These are phyloP conservation scores for Meripilus lineatus DNA, from an alignment of 1,284 basidiomycete species.

Conservation along the genomic window DNA sequence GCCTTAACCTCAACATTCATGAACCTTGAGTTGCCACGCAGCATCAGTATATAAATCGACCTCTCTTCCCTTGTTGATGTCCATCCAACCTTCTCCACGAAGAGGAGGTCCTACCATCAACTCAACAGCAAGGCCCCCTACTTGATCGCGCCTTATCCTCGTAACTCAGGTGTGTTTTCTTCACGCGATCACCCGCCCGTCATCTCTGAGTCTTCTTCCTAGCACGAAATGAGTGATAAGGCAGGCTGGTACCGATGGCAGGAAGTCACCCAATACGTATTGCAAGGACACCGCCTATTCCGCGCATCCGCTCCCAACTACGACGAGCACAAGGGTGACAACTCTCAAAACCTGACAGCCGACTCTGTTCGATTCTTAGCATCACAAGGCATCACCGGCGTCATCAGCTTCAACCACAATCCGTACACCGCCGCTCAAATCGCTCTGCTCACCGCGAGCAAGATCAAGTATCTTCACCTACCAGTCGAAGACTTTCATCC, in stretches of 20 bases:
- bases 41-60: no score
- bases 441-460: slow-evolving; percentile 4
- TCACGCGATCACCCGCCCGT: no score
- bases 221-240: no score
- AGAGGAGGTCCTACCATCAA: no score
- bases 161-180: no score
- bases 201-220: no score
- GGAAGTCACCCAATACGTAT: neutral
- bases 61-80: no score
- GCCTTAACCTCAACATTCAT: no score
- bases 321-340: neutral
- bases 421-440: slow-evolving; percentile 10
- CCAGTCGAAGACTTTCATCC: slow-evolving; percentile 14
- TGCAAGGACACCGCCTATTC: neutral
- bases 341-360: neutral
- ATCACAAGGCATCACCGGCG: slow-evolving; percentile 9
- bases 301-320: neutral
- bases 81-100: no score
- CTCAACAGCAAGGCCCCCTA: no score
- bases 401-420: slow-evolving; percentile 18
- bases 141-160: no score
- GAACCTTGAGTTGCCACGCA: no score
- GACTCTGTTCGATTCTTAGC: neutral
- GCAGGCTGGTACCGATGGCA: neutral
- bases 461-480: slow-evolving; percentile 14